Percentiles rank a stretch among this genome's conserved stretches.
Evolutionary conservation across 2,329 filamentous ascomycete species (phyloP).

Genomic region (Apiospora koreana): DNA sequence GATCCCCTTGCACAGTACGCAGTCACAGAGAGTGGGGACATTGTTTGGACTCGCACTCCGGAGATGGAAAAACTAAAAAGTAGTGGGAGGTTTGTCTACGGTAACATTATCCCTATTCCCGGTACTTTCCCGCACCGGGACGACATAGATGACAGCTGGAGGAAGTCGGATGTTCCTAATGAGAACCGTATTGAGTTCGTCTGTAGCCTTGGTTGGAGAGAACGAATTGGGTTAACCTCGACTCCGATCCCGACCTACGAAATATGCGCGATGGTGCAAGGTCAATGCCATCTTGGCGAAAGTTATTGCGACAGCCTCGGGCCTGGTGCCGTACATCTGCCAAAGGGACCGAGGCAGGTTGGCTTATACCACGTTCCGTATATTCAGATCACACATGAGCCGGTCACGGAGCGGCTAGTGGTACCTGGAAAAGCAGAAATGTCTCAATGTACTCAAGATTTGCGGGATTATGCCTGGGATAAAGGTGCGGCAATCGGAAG

Average conservation of each 20-base stretch:
- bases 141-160: neutral
- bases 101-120: neutral
- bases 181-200: neutral
- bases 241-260: neutral
- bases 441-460: neutral
- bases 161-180: neutral
- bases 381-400: neutral
- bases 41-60: neutral
- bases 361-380: neutral
- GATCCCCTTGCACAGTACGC: neutral
- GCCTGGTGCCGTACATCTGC: neutral
- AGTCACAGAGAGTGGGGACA: neutral
- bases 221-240: neutral
- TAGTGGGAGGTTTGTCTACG: neutral
- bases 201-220: neutral
- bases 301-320: neutral
- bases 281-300: neutral
- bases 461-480: neutral
- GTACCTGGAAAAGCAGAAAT: neutral
- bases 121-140: neutral
- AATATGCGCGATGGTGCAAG: neutral
- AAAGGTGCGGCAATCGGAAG: no score
- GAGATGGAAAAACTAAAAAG: neutral
- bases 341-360: neutral
- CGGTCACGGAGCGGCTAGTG: neutral